Evolutionary conservation across 345 rosid genomes (phyloP).

Genomic region (Pugionium cornutum): DNA sequence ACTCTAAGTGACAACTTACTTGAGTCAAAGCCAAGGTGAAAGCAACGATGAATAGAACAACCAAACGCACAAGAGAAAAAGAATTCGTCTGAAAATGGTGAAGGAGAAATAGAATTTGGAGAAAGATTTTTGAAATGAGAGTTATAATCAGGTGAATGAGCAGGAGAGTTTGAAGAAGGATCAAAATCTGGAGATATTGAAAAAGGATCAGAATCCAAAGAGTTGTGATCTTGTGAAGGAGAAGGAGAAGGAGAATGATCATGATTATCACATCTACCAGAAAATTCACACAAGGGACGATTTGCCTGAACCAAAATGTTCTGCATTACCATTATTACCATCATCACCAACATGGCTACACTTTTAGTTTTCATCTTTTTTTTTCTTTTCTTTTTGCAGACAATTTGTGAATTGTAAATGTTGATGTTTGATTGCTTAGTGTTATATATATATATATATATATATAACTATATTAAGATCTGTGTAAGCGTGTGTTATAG

Average conservation of each 20-base stretch:
- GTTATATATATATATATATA: background rate
- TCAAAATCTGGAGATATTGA: background rate
- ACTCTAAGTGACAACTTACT: constrained; percentile 8
- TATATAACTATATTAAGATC: constrained; percentile 18
- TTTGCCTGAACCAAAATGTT: constrained; percentile 23
- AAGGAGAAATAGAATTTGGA: background rate
- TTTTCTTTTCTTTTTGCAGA: background rate
- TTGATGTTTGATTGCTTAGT: constrained; percentile 17
- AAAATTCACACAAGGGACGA: background rate
- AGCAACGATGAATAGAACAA: background rate
- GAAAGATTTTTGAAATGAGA: background rate
- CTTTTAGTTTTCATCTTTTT: constrained; percentile 22
- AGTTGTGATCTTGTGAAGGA: background rate
- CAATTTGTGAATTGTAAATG: background rate
- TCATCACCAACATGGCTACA: constrained; percentile 22
- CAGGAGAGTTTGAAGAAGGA: background rate
- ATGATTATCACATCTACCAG: background rate
- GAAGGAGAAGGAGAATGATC: constrained; percentile 1
- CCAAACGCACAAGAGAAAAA: background rate
- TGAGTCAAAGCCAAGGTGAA: too few species aligned
- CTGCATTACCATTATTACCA: constrained; percentile 23
- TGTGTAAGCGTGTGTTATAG: constrained; percentile 6
- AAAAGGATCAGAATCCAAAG: background rate
- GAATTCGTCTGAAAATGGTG: background rate
- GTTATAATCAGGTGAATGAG: background rate